Percentiles rank a stretch among this genome's conserved stretches.
Conservation (phyloP, 2,329 filamentous ascomycete genomes). For the Trichoderma guizhouense region DNA sequence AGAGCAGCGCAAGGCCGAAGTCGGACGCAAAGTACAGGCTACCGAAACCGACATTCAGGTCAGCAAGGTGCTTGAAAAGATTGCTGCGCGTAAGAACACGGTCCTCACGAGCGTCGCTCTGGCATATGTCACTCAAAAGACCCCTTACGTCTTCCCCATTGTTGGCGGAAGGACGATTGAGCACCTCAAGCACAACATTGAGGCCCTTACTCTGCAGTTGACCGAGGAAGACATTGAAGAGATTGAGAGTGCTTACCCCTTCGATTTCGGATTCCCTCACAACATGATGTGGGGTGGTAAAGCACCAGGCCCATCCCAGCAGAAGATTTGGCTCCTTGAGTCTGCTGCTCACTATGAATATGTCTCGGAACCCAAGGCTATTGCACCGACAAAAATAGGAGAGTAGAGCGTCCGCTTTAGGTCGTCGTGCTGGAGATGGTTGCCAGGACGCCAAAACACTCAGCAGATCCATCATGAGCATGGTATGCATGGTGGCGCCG, state of each 20-base stretch:
- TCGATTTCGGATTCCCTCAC: conserved; percentile 66
- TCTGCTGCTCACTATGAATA: conserved; percentile 52
- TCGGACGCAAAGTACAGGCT: conserved; percentile 39
- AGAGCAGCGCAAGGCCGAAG: conserved; percentile 32
- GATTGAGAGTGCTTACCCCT: conserved; percentile 59
- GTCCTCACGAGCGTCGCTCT: conserved; percentile 54
- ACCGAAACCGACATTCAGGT: conserved; percentile 52
- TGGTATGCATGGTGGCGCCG: background rate
- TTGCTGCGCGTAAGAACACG: conserved; percentile 45
- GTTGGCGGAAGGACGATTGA: conserved; percentile 67
- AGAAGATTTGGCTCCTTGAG: conserved; percentile 43
- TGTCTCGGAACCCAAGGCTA: conserved; percentile 42
- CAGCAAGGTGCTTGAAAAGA: conserved; percentile 45
- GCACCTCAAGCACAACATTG: conserved; percentile 67
- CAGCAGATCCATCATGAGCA: background rate
- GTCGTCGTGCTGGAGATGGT: conserved; percentile 34
- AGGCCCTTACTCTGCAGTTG: conserved; percentile 60
- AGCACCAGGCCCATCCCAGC: conserved; percentile 33
- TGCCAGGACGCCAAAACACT: conserved; percentile 23
- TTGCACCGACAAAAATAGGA: conserved; percentile 38
- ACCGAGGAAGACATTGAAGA: conserved; percentile 60
- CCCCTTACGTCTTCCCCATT: conserved; percentile 70
- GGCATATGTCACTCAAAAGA: conserved; percentile 71
- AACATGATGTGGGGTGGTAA: conserved; percentile 51
- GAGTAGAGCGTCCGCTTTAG: conserved; percentile 40